Evolutionary conservation across 2,329 filamentous ascomycete genomes (phyloP).

Genomic region (Coniochaeta ligniaria): DNA sequence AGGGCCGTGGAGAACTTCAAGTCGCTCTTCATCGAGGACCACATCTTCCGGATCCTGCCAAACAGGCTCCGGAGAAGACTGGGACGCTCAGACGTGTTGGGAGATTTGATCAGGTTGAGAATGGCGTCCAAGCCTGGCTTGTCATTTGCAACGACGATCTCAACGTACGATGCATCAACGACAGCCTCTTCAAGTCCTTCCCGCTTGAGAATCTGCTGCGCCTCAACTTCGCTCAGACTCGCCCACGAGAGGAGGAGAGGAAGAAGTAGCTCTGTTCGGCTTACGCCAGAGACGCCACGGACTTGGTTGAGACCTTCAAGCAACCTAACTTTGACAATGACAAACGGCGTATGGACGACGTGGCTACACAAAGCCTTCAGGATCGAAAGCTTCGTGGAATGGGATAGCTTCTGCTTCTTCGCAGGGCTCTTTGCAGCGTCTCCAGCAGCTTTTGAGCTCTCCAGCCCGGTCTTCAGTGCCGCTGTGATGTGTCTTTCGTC

Average conservation of each 20-base stretch:
- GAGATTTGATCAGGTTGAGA: slow-evolving; percentile 37
- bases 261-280: slow-evolving; percentile 69
- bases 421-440: slow-evolving; percentile 26
- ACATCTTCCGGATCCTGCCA: slow-evolving; percentile 61
- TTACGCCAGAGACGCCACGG: slow-evolving; percentile 61
- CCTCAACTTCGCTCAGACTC: slow-evolving; percentile 41
- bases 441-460: slow-evolving; percentile 33
- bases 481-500: slow-evolving; percentile 65
- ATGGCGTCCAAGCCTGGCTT: slow-evolving; percentile 42
- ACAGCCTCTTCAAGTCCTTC: slow-evolving; percentile 22
- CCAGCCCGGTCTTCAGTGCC: slow-evolving; percentile 53
- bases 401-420: slow-evolving; percentile 35
- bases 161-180: slow-evolving; percentile 34
- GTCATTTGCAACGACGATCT: slow-evolving; percentile 48
- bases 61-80: slow-evolving; percentile 61
- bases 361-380: slow-evolving; percentile 71
- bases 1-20: slow-evolving; percentile 52
- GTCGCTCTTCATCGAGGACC: slow-evolving; percentile 63
- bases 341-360: slow-evolving; percentile 58
- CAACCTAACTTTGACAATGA: slow-evolving; percentile 62
- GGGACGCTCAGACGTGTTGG: slow-evolving; percentile 32
- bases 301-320: slow-evolving; percentile 66
- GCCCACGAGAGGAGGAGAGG: slow-evolving; percentile 68
- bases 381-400: slow-evolving; percentile 56
- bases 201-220: slow-evolving; percentile 36